Base-by-base conservation (phyloP, 768 basidiomycete species). In the Porphyrellus cyaneotinctus region DNA sequence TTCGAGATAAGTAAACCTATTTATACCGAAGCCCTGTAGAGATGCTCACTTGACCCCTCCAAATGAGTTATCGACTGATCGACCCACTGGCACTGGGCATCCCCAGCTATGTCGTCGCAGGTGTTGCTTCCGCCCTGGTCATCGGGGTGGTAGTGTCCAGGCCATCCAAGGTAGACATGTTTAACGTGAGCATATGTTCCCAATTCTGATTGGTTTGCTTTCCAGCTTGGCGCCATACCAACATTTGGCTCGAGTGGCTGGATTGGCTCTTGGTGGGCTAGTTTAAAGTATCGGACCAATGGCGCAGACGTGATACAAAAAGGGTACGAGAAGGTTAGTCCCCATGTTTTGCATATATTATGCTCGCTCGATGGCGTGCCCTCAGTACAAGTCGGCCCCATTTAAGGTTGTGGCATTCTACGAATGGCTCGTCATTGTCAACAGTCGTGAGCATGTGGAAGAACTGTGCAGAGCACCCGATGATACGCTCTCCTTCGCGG, bases 261-360 rank as follows among this genome's bases (percentile, higher is more conserved):
- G 55, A 26, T 58, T 18, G 48, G 44, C 6, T 47, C 58, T 11
- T 57, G 51, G 55, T 51, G 35, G 47, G 58, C 52, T 4, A 58
- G 62, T 9, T 39, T 59, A 9, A 61, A 42, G 22, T 66, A 43
- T 43, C 2, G 61, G 2, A 46, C 18, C 13, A 59, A 62, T 28
- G 62, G 14, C 9, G 17, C 13, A 6, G 42, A 43, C 15, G 18
- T 75, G 3, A 22, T 75, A 9, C 64, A 65, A 50, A 57, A 70
- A 47, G 72, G 73, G 0, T 71, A 68, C 26, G 47, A 61, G 17
- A 65, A 68, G 58, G 74, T 58, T 45, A 8, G 52, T 48, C 28
- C 10, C 2, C n/a, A n/a, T 37, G 15, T 4, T 10, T 2, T 11
- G 26, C 8, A 20, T 6, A 23, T 39, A 9, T 39, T 30, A 20